These are phyloP conservation scores for Fusarium burgessii DNA, from an alignment of 2,329 filamentous ascomycete species.

Conservation along the genomic window DNA sequence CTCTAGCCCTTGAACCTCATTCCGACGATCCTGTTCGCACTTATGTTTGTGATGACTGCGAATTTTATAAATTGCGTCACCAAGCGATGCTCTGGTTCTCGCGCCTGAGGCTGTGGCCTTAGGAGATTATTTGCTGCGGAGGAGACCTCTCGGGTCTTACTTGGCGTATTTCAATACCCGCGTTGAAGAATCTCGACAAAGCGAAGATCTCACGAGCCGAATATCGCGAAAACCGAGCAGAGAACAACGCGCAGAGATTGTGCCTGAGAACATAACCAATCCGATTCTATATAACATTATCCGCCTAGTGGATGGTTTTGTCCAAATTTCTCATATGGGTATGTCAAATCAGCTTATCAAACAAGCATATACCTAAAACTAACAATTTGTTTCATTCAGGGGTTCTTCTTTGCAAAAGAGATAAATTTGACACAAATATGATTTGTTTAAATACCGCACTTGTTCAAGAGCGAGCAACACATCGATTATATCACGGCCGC, in stretches of 20 bases:
- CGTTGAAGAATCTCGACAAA: background rate
- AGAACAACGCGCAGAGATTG: background rate
- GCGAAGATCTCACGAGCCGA: background rate
- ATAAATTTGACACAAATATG: background rate
- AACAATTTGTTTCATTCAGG: background rate
- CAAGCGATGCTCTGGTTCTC: slow-evolving; percentile 26
- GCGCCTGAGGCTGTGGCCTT: slow-evolving; percentile 15
- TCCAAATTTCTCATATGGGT: too few species aligned
- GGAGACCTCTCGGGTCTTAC: too few species aligned
- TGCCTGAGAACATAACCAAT: background rate
- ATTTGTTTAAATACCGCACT: background rate
- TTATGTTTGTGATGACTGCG: slow-evolving; percentile 28
- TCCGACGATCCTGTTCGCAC: slow-evolving; percentile 20
- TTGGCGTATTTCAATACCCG: background rate
- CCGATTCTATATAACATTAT: background rate
- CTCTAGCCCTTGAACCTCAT: slow-evolving; percentile 28
- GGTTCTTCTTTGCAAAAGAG: background rate
- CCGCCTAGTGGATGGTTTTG: background rate
- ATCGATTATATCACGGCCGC: background rate
- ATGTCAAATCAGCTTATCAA: background rate
- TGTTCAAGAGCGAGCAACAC: accelerated
- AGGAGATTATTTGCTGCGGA: background rate
- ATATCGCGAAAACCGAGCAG: background rate
- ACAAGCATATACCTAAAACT: background rate
- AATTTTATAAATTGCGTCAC: slow-evolving; percentile 10